Evolutionary conservation across 2,329 filamentous ascomycete species (phyloP).

Genomic region (Aureobasidium namibiae): DNA sequence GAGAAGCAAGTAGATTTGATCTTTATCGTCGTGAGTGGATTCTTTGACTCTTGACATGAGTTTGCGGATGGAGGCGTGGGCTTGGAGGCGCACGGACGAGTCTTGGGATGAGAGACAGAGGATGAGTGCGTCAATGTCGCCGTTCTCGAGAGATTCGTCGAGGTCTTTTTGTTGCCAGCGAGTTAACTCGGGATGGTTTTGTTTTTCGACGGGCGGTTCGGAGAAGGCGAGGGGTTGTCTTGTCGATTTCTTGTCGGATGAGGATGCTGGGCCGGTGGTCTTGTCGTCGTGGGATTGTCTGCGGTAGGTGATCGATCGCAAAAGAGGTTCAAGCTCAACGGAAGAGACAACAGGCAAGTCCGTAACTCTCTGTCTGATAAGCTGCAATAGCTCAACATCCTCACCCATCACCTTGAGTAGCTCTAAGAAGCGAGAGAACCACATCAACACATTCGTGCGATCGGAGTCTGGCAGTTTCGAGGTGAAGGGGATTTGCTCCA

Average conservation of each 20-base stretch:
- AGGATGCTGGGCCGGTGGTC: neutral
- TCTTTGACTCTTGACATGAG: constrained; percentile 48
- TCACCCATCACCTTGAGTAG: constrained; percentile 16
- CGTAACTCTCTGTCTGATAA: neutral
- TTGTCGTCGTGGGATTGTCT: neutral
- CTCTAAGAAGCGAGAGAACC: constrained; percentile 17
- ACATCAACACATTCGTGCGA: constrained; percentile 8
- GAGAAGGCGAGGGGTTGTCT: constrained; percentile 21
- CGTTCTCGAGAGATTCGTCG: constrained; percentile 72
- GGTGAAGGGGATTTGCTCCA: constrained; percentile 72
- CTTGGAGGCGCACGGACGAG: constrained; percentile 69
- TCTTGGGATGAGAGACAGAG: constrained; percentile 69
- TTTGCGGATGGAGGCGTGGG: constrained; percentile 60
- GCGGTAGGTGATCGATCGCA: neutral
- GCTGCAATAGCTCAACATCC: neutral
- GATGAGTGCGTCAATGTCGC: constrained; percentile 60
- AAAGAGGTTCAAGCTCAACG: neutral
- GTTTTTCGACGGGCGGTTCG: constrained; percentile 32
- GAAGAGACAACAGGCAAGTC: neutral
- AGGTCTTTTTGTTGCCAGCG: constrained; percentile 69
- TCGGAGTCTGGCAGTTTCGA: constrained; percentile 28
- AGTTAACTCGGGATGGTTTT: constrained; percentile 40
- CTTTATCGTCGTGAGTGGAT: constrained; percentile 65
- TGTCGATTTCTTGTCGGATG: neutral
- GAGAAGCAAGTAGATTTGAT: constrained; percentile 70